Evolutionary conservation across 495 filamentous ascomycete genomes (phyloP).

Genomic region (Glarea lozoyensis): DNA sequence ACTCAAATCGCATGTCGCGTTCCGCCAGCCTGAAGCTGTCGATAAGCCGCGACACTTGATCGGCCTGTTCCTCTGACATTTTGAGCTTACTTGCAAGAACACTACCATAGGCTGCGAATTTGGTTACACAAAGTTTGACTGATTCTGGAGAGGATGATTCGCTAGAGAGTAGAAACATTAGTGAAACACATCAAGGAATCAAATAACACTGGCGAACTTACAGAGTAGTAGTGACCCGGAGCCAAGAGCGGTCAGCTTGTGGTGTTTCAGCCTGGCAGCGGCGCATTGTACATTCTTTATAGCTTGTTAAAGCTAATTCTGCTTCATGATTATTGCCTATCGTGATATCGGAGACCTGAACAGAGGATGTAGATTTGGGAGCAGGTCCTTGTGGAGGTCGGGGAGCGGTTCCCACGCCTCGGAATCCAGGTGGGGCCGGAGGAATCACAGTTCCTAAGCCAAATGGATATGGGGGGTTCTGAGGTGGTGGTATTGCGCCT

Average conservation of each 20-base stretch:
- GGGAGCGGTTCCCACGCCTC: too few species aligned
- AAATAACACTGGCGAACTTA: background rate
- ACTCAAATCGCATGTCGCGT: conserved; percentile 14
- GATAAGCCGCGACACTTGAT: conserved; percentile 12
- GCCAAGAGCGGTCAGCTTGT: conserved; percentile 1
- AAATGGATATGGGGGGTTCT: too few species aligned
- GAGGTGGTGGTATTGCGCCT: too few species aligned
- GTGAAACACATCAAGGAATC: conserved; percentile 3
- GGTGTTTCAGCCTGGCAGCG: conserved; percentile 2
- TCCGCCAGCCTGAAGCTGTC: conserved; percentile 8
- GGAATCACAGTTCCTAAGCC: too few species aligned
- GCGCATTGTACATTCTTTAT: conserved; percentile 12
- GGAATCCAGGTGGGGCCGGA: too few species aligned
- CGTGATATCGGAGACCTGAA: conserved; percentile 6
- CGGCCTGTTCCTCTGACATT: conserved; percentile 10
- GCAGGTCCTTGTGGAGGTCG: too few species aligned
- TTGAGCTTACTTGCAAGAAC: conserved; percentile 10
- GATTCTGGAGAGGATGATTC: too few species aligned
- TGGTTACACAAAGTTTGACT: too few species aligned
- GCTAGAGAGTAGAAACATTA: too few species aligned
- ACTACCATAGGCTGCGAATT: conserved; percentile 1
- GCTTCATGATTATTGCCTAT: conserved; percentile 7
- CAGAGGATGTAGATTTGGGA: background rate
- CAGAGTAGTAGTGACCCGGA: conserved; percentile 6
- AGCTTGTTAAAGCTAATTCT: conserved; percentile 6